Percentiles rank a stretch among this genome's conserved stretches.
phyloP scores from a whole-genome alignment of 2,329 filamentous ascomycete genomes.

The Graphilbum ipis-grandicollis region DNA sequence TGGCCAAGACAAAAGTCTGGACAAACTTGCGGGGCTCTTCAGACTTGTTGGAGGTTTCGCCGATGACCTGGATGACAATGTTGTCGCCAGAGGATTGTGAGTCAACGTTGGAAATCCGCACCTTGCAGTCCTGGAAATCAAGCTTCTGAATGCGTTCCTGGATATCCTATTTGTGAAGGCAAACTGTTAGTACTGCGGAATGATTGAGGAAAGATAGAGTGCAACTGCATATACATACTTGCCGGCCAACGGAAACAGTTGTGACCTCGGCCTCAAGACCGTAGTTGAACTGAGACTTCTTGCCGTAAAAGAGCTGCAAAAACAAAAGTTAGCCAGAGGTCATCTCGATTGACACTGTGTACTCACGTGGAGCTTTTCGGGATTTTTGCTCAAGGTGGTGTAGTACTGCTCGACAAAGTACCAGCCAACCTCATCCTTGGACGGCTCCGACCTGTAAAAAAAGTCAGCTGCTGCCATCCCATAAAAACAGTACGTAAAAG shows the following conservation, averaged over 20 bases:
- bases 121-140: slow-evolving; percentile 94
- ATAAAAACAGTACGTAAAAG: slow-evolving; percentile 11
- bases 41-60: slow-evolving; percentile 89
- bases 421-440: slow-evolving; percentile 95
- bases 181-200: too few species aligned
- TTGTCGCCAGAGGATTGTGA: slow-evolving; percentile 83
- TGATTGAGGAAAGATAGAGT: too few species aligned
- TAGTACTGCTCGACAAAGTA: slow-evolving; percentile 99
- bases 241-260: slow-evolving; percentile 70
- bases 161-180: slow-evolving; percentile 60
- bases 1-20: slow-evolving; percentile 92
- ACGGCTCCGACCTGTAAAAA: slow-evolving; percentile 28
- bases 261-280: slow-evolving; percentile 82
- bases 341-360: too few species aligned
- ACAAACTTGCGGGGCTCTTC: slow-evolving; percentile 89
- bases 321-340: not conserved
- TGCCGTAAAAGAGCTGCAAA: slow-evolving; percentile 74
- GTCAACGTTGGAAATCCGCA: slow-evolving; percentile 94
- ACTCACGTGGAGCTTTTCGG: slow-evolving; percentile 75
- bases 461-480: slow-evolving; percentile 15
- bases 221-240: slow-evolving; percentile 38
- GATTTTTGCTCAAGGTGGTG: slow-evolving; percentile 84
- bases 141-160: slow-evolving; percentile 86
- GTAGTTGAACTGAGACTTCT: slow-evolving; percentile 86
- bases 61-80: slow-evolving; percentile 96